Conservation (phyloP, 345 rosid species). For the Eutrema heterophyllum region DNA sequence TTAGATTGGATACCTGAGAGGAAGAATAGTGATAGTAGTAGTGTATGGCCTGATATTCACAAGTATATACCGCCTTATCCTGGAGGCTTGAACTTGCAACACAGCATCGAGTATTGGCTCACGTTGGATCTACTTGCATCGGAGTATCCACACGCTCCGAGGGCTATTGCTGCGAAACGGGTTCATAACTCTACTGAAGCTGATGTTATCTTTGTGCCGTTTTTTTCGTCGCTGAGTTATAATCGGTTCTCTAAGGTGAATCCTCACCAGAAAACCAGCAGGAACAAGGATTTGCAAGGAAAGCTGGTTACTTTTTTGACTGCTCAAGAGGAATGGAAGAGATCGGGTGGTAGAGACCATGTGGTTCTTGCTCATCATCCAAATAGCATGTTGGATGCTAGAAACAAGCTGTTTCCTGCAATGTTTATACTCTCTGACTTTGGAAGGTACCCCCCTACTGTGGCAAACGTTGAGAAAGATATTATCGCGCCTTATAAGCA, state of each 20-base stretch:
- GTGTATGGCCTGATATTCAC: constrained; percentile 82
- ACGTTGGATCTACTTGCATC: constrained; percentile 92
- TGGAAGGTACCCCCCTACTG: constrained; percentile 88
- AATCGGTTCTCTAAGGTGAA: constrained; percentile 65
- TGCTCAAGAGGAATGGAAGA: constrained; percentile 69
- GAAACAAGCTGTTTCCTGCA: constrained; percentile 77
- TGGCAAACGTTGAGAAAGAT: constrained; percentile 88
- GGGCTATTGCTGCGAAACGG: constrained; percentile 48
- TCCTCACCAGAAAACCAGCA: constrained; percentile 63
- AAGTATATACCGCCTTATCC: constrained; percentile 61
- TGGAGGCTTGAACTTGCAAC: constrained; percentile 92
- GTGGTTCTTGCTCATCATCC: constrained; percentile 93
- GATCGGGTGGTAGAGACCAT: constrained; percentile 78
- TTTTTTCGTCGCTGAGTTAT: constrained; percentile 84
- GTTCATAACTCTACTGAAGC: constrained; percentile 82
- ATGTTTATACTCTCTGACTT: constrained; percentile 84
- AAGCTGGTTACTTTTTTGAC: constrained; percentile 61
- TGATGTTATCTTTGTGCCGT: constrained; percentile 80
- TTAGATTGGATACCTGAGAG: constrained; percentile 67
- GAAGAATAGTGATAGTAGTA: neutral
- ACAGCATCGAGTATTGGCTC: constrained; percentile 95
- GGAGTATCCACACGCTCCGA: constrained; percentile 41
- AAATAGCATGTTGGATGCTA: constrained; percentile 77
- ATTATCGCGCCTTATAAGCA: constrained; percentile 93
- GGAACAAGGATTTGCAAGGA: constrained; percentile 59